A percentile compares a stretch with the other conserved stretches of the same genome.
These are phyloP conservation scores for Periconia macrospinosa DNA, from an alignment of 2,329 filamentous ascomycete species.

Conservation along the genomic window DNA sequence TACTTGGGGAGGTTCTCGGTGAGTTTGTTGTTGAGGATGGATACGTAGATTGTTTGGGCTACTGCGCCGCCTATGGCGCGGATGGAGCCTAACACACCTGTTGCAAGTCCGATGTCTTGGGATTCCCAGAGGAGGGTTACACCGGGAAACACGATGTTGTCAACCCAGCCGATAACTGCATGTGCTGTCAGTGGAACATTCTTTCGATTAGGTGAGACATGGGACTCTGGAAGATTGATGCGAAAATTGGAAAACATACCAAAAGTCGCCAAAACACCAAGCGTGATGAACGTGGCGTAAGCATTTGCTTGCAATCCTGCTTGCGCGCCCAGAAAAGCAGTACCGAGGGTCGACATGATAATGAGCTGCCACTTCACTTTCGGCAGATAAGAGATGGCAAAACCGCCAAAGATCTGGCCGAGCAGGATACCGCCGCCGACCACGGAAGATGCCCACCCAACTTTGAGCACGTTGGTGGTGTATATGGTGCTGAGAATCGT, in stretches of 20 bases:
- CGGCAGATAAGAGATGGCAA: slow-evolving; percentile 31
- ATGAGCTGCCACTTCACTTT: slow-evolving; percentile 37
- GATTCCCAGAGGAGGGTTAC: slow-evolving; percentile 35
- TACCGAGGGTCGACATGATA: slow-evolving; percentile 24
- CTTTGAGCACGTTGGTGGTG: slow-evolving; percentile 28
- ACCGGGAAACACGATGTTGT: slow-evolving; percentile 32
- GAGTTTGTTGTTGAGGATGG: slow-evolving; percentile 31
- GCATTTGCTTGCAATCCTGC: slow-evolving; percentile 3
- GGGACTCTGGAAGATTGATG: too few relatives aligned
- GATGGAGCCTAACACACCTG: slow-evolving; percentile 33
- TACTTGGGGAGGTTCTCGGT: slow-evolving; percentile 29
- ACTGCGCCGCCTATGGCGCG: slow-evolving; percentile 26
- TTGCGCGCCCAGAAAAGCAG: slow-evolving; percentile 29
- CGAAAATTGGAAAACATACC: neutral
- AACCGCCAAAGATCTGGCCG: slow-evolving; percentile 33
- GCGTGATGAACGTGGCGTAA: slow-evolving; percentile 9
- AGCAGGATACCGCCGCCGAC: slow-evolving; percentile 37
- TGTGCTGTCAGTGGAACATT: too few relatives aligned
- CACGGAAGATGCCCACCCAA: slow-evolving; percentile 34
- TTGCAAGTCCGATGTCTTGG: slow-evolving; percentile 35
- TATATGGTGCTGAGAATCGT: slow-evolving; percentile 32
- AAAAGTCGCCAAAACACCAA: slow-evolving; percentile 9
- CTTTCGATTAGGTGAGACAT: too few relatives aligned
- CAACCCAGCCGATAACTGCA: slow-evolving; percentile 33
- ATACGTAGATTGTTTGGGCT: slow-evolving; percentile 32